Evolutionary conservation across 441 rosid species (phyloP).

Genomic region (Pelargonium myrrhifolium): DNA sequence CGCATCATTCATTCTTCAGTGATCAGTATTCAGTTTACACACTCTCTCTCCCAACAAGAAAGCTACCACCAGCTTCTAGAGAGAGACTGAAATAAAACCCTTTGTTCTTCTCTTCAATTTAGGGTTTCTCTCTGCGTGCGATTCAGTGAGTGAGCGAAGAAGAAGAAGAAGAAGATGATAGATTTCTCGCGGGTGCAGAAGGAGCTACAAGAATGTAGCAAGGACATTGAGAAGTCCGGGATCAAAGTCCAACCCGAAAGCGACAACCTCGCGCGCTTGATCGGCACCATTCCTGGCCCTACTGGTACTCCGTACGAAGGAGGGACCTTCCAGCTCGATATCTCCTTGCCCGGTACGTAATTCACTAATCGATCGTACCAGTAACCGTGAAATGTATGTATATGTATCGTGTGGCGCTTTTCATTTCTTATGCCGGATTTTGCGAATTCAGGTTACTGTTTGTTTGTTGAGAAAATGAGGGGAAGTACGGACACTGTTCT

Average conservation of each 20-base stretch:
- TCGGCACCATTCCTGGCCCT: constrained; percentile 88
- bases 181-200: constrained; percentile 86
- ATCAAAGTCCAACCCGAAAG: constrained; percentile 65
- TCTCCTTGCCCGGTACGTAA: constrained; percentile 61
- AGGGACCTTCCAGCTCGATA: constrained; percentile 83
- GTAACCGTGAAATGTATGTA: background rate
- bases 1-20: background rate
- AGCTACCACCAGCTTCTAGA: background rate
- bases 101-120: background rate
- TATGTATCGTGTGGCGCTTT: too few species aligned
- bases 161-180: constrained; percentile 42
- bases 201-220: constrained; percentile 91
- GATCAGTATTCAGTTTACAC: background rate
- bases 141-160: too few species aligned
- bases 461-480: background rate
- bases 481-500: background rate
- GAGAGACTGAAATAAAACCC: background rate
- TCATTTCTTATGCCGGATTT: too few species aligned
- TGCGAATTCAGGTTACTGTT: background rate
- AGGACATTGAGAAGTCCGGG: constrained; percentile 61
- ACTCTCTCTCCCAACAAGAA: background rate
- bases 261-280: constrained; percentile 61
- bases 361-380: background rate
- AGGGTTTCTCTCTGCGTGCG: constrained; percentile 18
- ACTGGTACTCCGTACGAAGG: constrained; percentile 92